phyloP scores from a whole-genome alignment of 495 filamentous ascomycete genomes.

The Aspergillus nanangensis region DNA sequence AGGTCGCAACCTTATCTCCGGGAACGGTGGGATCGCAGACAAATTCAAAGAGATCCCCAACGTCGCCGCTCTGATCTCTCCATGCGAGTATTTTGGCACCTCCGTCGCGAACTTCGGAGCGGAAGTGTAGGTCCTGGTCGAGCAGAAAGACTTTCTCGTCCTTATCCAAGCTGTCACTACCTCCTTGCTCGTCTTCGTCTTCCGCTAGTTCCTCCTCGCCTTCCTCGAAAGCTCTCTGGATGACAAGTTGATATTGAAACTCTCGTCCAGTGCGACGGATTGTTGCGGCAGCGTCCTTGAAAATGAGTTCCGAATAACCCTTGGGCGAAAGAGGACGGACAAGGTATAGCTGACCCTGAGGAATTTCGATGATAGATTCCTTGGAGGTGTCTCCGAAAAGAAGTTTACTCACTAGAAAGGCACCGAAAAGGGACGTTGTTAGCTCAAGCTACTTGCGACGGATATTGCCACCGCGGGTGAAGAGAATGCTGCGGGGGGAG shows the following conservation, averaged over 20 bases:
- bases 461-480: no score
- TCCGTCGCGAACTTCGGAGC: constrained; percentile 71
- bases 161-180: constrained; percentile 63
- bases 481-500: constrained; percentile 22
- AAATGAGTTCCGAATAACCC: constrained; percentile 96
- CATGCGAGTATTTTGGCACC: constrained; percentile 84
- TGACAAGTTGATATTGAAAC: constrained; percentile 93
- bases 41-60: constrained; percentile 92
- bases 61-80: constrained; percentile 91
- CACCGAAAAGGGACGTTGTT: no score
- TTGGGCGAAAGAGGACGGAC: constrained; percentile 93
- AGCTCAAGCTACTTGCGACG: no score
- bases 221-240: constrained; percentile 95
- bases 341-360: constrained; percentile 94
- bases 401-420: constrained; percentile 75
- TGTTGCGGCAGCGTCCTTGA: constrained; percentile 89
- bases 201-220: constrained; percentile 90
- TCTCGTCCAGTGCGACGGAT: constrained; percentile 91
- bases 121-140: constrained; percentile 85
- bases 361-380: constrained; percentile 89
- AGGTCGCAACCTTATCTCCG: constrained; percentile 67
- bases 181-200: constrained; percentile 77
- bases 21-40: constrained; percentile 76
- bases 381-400: constrained; percentile 90
- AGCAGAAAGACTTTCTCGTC: constrained; percentile 97